Evolutionary conservation across 2,329 filamentous ascomycete genomes (phyloP), one percentile per base, ranked within the genome.

Genomic region (Penicillium sp.): DNA sequence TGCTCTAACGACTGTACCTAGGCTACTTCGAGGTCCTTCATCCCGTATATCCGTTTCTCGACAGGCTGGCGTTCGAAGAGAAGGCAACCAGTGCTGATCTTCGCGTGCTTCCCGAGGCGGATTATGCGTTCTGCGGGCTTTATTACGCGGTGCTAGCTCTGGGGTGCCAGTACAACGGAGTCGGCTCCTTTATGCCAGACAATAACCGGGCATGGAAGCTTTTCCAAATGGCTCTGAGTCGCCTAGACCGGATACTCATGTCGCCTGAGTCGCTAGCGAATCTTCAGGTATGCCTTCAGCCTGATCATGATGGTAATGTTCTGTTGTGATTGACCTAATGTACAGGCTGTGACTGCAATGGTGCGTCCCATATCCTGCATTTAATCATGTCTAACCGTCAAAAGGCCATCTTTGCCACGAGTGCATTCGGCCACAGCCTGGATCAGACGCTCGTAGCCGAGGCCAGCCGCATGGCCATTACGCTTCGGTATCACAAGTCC

Each of bases 51-150:
- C 78, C 79, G 0, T 81, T 81, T 56, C 70, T 82, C 2, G 75
- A 79, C 54, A 72, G 68, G 26, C 54, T 62, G 8, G 44, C 60
- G 2, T 81, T 81, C 59, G 74, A 80, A 60, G 56, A 67, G 0
- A 70, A 70, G 19, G 73, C 70, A 21, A 17, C 85, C 83, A 30
- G 86, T 76, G 3, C 73, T 31, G 3, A 82, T 65, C 1, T 83
- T 85, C 45, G 86, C 73, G 8, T 80, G 60, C 0, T 82, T 82
- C 64, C 87, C 82, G 44, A 86, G 74, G 1, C 85, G 65, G 67
- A 86, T 82, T 17, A 84, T 69, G 80, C 81, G 83, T 69, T 74
- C 68, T 74, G 69, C 0, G 74, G 74, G 4, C 63, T 81, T 1
- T 81, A 81, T 60, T 66, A 79, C 1, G 60, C 69, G 5, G 61